Evolutionary conservation across 345 rosid species (phyloP).

Genomic region (Hypericum androsaemum): DNA sequence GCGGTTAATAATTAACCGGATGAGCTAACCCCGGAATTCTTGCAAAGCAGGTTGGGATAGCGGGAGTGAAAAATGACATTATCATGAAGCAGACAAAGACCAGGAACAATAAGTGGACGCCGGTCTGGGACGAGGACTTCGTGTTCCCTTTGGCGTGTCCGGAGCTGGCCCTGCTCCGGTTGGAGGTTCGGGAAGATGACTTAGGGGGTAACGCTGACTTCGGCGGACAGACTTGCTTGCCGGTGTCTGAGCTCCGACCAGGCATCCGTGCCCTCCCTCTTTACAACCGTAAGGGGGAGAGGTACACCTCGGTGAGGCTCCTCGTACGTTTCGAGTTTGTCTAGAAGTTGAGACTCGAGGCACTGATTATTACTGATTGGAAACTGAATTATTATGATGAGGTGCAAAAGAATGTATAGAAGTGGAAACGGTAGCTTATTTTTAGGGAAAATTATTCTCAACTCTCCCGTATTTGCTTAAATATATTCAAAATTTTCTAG

Average conservation of each 20-base stretch:
- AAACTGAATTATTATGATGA: no score
- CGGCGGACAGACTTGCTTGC: constrained; percentile 43
- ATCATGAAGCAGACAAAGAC: constrained; percentile 10
- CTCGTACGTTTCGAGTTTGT: constrained; percentile 30
- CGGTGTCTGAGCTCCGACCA: constrained; percentile 27
- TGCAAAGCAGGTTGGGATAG: constrained; percentile 35
- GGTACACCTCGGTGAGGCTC: constrained; percentile 20
- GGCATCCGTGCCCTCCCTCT: constrained; percentile 37
- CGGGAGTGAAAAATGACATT: constrained; percentile 37
- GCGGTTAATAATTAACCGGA: no score
- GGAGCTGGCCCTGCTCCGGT: constrained; percentile 44
- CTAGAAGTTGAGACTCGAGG: no score
- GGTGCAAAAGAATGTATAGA: no score
- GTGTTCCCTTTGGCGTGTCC: constrained; percentile 34
- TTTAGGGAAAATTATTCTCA: no score
- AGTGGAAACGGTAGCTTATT: no score
- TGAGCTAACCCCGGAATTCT: no score
- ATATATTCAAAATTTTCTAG: no score
- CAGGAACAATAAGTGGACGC: constrained; percentile 35
- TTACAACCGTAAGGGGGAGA: constrained; percentile 18
- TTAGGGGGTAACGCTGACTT: constrained; percentile 29
- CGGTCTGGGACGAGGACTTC: constrained; percentile 40
- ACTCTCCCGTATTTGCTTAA: no score
- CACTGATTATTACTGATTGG: no score
- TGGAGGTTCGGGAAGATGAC: constrained; percentile 40